Evolutionary conservation across 257 asterid species (phyloP), one percentile per base, ranked within the genome.

Genomic region (Nicotiana undulata): DNA sequence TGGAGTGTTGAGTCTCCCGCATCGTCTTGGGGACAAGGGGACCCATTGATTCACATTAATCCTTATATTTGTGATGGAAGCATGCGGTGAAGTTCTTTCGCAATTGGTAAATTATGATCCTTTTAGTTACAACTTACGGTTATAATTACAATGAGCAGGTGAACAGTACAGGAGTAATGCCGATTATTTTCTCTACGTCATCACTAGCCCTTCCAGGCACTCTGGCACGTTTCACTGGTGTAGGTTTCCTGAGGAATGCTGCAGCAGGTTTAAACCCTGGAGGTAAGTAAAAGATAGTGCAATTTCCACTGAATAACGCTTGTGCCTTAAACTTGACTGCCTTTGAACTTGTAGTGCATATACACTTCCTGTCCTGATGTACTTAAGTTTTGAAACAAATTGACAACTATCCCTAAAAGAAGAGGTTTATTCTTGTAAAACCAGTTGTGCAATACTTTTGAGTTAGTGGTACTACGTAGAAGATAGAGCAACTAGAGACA

Each of bases 141-240:
- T 74, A 7, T 49, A 46, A 12, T 74, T 74, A 70, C 58, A 44
- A 70, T 77, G 81, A 67, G 67, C 95, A 95, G 99, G 99, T 95
- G 79, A 95, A 95, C 89, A 93, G 98, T 83, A 85, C 99, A 51
- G 99, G 99, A 67, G 98, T 95, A 84, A 95, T 95, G 99, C 99
- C 99, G 75, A 95, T 95, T 86, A 95, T 95, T 86, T 95, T 95
- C 90, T 95, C 99, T 22, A 95, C 99, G 51, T 95, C 99, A 59
- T 93, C 99, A 31, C 77, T 95, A 89, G 96, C 99, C 81, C 93
- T 95, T 85, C 99, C 99, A 10, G 97, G 93, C 70, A 95, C 98
- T 72, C 88, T 95, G 75, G 99, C 98, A 53, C 98, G 99, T 72
- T 95, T 95, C 83, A 93, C 99, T 46, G 99, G 98, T 82, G 80